A percentile compares a stretch with the other conserved stretches of the same genome.
phyloP scores from a whole-genome alignment of 306 rosid genomes.

The Cucurbita maxima region DNA sequence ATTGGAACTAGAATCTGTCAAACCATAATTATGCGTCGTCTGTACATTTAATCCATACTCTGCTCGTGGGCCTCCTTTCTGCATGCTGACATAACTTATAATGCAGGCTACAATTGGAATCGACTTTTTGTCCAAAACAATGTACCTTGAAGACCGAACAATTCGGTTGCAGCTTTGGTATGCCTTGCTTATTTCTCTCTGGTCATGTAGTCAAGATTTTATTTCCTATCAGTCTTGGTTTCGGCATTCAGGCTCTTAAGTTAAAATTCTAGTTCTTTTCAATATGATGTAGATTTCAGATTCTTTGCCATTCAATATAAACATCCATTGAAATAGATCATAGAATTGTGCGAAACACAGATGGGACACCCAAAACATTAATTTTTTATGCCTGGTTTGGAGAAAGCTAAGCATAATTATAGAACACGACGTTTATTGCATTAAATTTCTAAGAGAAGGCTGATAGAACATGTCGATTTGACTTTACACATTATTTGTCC shows the following conservation, averaged over 20 bases:
- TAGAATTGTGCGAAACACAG: neutral
- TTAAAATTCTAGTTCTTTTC: neutral
- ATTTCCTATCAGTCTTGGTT: neutral
- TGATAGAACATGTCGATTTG: neutral
- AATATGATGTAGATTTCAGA: neutral
- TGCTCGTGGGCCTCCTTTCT: neutral
- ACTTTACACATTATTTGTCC: neutral
- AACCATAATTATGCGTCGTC: neutral
- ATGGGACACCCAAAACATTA: neutral
- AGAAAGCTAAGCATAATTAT: neutral
- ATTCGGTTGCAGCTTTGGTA: constrained; percentile 99
- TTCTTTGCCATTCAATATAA: neutral
- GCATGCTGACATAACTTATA: constrained; percentile 8
- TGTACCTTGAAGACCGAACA: constrained; percentile 99
- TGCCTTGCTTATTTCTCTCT: constrained; percentile 14
- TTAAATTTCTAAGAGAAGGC: neutral
- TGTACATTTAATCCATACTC: neutral
- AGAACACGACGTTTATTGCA: neutral
- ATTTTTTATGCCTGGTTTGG: neutral
- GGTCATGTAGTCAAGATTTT: neutral
- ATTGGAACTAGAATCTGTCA: neutral
- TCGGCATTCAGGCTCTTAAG: neutral
- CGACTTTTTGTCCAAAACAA: constrained; percentile 90
- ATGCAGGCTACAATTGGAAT: constrained; percentile 95
- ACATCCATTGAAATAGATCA: neutral